phyloP scores from a whole-genome alignment of 148 eudicot species.

The Cornus controversa region DNA sequence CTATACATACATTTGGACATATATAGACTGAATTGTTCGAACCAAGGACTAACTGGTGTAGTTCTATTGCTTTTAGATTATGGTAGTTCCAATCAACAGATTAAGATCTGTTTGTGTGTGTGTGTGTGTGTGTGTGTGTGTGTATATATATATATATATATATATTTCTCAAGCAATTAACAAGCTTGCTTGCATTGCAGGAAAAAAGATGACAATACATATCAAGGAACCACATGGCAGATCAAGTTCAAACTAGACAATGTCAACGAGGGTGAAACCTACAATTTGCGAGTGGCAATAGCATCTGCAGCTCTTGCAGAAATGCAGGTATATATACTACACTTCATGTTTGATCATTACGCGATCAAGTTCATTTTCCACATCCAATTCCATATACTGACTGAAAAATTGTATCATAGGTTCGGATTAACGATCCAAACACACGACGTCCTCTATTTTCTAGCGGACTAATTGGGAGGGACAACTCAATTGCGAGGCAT shows the following conservation, averaged over 20 bases:
- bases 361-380: background rate
- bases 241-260: conserved; percentile 68
- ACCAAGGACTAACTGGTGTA: too few species aligned
- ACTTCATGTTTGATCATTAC: background rate
- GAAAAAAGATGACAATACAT: conserved; percentile 47
- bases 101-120: too few species aligned
- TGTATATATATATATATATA: too few species aligned
- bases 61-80: too few species aligned
- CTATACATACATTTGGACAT: too few species aligned
- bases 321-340: conserved; percentile 48
- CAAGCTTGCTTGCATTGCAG: conserved; percentile 38
- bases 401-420: conserved; percentile 20
- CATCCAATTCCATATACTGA: background rate
- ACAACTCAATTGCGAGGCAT: conserved; percentile 60
- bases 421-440: conserved; percentile 52
- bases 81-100: too few species aligned
- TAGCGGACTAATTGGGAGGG: conserved; percentile 54
- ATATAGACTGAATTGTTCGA: too few species aligned
- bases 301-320: conserved; percentile 82
- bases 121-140: too few species aligned
- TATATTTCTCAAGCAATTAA: too few species aligned
- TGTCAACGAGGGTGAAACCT: conserved; percentile 43
- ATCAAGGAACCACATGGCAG: conserved; percentile 84
- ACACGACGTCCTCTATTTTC: conserved; percentile 52
- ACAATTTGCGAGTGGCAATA: conserved; percentile 71